Evolutionary conservation across 305 asterid species (phyloP), one percentile per base, ranked within the genome.

Genomic region (Lippia alba): DNA sequence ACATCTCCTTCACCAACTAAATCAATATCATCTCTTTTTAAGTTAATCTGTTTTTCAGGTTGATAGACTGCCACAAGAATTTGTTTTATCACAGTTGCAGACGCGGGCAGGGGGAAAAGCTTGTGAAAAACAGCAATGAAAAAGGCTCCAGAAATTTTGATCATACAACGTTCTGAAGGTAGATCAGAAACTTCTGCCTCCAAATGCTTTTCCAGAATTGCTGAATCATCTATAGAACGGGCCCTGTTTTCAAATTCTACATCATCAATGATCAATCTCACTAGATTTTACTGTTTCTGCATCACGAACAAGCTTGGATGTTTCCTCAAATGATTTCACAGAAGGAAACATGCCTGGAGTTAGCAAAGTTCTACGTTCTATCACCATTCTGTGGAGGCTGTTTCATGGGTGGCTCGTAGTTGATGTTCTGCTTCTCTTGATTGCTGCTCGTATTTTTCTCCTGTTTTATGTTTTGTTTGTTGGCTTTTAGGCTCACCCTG

Each of bases 101-200:
- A 65, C 62, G 70, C 87, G 56, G 97, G 88, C 76, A 84, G 76
- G 55, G 89, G 70, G 15, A 87, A 76, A 51, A 84, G 75, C 80
- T 94, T 94, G 70, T 83, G 91, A 64, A 94, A 82, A 66, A 91
- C 94, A 50, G 99, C 97, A 80, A 94, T 79, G 78, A 94, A 94
- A 81, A 94, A 94, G 61, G 99, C 97, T 76, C 99, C 99, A 15
- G 96, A 89, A 89, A 79, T 94, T 88, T 81, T 94, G 96, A 82
- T 94, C 97, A 94, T 94, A 80, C 99, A 94, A 54, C 70, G 97
- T 75, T 91, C 97, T 62, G 91, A 81, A 55, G 96, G 96, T 51
- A 91, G 75, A 68, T 72, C 82, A 10, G 97, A 87, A 72, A 89
- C 85, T 85, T 91, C 96, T 75, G 85, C 88, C 70, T 86, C 92